Percentiles rank a stretch among this genome's conserved stretches.
Evolutionary conservation across 164 flowering plant genomes (phyloP).

Genomic region (Paratinospora sagittata): DNA sequence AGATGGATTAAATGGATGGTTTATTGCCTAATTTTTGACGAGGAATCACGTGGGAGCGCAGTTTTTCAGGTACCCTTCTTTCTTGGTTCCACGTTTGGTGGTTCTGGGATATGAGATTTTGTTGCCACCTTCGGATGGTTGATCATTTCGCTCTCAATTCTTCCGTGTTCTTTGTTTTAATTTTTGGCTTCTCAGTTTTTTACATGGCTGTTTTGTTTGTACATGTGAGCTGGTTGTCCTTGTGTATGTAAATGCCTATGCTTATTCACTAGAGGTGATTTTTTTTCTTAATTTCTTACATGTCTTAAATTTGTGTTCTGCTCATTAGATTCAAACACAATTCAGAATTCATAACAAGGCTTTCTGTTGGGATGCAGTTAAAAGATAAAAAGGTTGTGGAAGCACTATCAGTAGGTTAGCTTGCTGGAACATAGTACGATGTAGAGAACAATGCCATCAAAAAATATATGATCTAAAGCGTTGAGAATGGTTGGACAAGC

Average conservation of each 20-base stretch:
- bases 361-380: neutral
- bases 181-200: neutral
- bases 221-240: constrained; percentile 24
- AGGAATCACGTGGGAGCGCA: constrained; percentile 6
- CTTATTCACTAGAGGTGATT: neutral
- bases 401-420: no score
- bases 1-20: constrained; percentile 17
- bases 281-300: neutral
- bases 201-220: constrained; percentile 6
- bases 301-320: neutral
- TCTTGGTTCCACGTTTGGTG: constrained; percentile 2
- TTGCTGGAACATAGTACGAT: no score
- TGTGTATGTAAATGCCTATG: constrained; percentile 14
- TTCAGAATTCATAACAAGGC: neutral
- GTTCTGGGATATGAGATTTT: constrained; percentile 21
- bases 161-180: neutral
- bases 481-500: no score
- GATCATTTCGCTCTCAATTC: neutral
- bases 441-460: no score
- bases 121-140: constrained; percentile 19
- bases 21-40: constrained; percentile 1
- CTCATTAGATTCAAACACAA: neutral
- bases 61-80: constrained; percentile 5
- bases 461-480: no score
- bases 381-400: neutral